Evolutionary conservation across 768 basidiomycete genomes (phyloP), one percentile per base, ranked within the genome.

Genomic region (Clathrus columnatus): DNA sequence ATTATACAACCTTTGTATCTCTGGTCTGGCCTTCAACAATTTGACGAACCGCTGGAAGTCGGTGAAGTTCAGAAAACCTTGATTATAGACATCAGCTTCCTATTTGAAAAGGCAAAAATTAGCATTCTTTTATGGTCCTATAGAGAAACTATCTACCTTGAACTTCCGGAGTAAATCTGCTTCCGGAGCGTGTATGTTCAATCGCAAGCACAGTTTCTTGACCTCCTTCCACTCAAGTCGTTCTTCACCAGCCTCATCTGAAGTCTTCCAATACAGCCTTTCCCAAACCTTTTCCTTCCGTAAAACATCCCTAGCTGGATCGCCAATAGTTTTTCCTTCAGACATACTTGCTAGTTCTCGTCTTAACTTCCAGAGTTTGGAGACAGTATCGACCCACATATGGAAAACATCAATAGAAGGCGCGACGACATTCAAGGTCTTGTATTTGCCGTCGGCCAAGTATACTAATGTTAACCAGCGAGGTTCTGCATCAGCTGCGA

Each of bases 401-500:
- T 71, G 68, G 62, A 81, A 80, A 62, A 84, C 77, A 49, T 84
- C 78, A 26, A 70, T 68, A 0, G 82, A 81, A 2, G 82, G 76
- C 2, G 92, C 85, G 52, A 94, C 77, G 58, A 94, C 75, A 64
- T 96, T 91, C 23, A 93, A 76, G 0, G 87, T 87, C 72, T 94
- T 94, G 75, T 89, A 91, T 21, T 73, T 74, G 11, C 83, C 85
- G 44, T 84, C 81, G 48, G 84, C 72, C 57, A 87, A 81, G 62
- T 94, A 92, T 59, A 92, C 81, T 66, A 89, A 81, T 0, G 91
- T 89, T 60, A 95, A 77, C 89, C 91, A 95, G 18, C 83, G 76
- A 36, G 78, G 72, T 61, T 87, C 84, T 56, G 77, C 75, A 50
- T 81, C 78, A 48, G 73, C 68, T 0, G 85, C 72, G 41, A 83